Evolutionary conservation across 148 eudicot genomes (phyloP), one percentile per base, ranked within the genome.

Genomic region (Fagopyrum homotropicum): DNA sequence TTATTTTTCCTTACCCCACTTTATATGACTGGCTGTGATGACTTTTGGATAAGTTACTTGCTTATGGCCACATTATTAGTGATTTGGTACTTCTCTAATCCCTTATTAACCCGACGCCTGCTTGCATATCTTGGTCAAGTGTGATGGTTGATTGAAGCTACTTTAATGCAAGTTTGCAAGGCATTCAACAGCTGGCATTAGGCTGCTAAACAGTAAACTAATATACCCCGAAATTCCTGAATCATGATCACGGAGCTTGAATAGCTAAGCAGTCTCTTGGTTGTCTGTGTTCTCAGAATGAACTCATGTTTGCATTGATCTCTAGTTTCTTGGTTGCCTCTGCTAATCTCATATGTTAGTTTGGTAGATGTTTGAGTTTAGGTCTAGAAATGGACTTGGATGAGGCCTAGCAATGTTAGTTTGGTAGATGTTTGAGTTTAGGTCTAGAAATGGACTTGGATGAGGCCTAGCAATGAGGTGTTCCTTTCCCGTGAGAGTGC

Each of bases 21-120:
- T 61, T 26, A 61, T 12, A 64, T 35, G 70, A 35, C 46, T 64
- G 70, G 45, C 9, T 64, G 70, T 64, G 71, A 66, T 40, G 46
- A 40, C 47, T 35, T 66, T 9, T 66, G 47, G 71, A 66, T 66
- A 66, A 40, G 19, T 66, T 8, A 7, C n/a, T 63, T 63, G 69
- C 69, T 35, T 63, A 11, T 63, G 22, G 35, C 69, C 35, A 63
- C 69, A 10, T 63, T 63, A 44, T 35, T 63, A 45, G 69, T 63
- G 69, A 44, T 30, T 63, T 30, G 45, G 63, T 7, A 7, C 11
- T 19, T 8, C 9, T 10, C 57, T 52, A 15, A 52, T 52, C 19
- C 57, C n/a, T 52, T 14, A 15, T 52, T 16, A 17, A 17, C n/a
- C 57, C 57, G 4, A 15, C 11, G 15, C n/a, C 57, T 52, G 57